phyloP scores from a whole-genome alignment of 1,284 basidiomycete species.

The Thelephora terrestris region DNA sequence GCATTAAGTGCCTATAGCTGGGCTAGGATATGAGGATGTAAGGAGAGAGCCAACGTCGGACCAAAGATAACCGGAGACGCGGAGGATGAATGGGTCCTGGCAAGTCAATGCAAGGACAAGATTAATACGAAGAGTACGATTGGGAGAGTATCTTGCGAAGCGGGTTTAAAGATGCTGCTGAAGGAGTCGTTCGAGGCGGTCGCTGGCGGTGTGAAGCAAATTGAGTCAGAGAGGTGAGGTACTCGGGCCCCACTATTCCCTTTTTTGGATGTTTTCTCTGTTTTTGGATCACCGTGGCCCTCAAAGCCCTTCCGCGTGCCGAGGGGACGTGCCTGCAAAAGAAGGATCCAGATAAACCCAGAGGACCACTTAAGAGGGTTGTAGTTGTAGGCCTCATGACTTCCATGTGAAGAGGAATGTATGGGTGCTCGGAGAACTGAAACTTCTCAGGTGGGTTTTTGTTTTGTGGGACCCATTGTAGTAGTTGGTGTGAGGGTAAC shows the following conservation, averaged over 20 bases:
- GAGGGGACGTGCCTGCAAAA: too few species aligned
- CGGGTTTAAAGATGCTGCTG: not conserved
- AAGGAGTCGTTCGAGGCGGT: not conserved
- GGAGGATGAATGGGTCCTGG: constrained; percentile 9
- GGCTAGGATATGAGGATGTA: constrained; percentile 1
- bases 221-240: not conserved
- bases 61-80: constrained; percentile 6
- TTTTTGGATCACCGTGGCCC: too few species aligned
- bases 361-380: too few species aligned
- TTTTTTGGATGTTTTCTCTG: too few species aligned
- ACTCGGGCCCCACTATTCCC: not conserved
- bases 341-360: too few species aligned
- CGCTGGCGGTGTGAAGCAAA: not conserved
- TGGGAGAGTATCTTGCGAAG: constrained; percentile 3
- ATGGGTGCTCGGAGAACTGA: too few species aligned
- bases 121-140: constrained; percentile 1
- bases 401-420: too few species aligned
- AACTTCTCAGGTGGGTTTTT: too few species aligned
- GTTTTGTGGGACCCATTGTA: too few species aligned
- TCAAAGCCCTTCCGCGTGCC: too few species aligned
- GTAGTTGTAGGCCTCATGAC: too few species aligned
- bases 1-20: constrained; percentile 18
- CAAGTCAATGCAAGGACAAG: constrained; percentile 20
- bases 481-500: too few species aligned
- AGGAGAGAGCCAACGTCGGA: not conserved